Percentiles rank a stretch among this genome's conserved stretches.
phyloP scores from a whole-genome alignment of 306 rosid genomes.

The Erythrophleum fordii region DNA sequence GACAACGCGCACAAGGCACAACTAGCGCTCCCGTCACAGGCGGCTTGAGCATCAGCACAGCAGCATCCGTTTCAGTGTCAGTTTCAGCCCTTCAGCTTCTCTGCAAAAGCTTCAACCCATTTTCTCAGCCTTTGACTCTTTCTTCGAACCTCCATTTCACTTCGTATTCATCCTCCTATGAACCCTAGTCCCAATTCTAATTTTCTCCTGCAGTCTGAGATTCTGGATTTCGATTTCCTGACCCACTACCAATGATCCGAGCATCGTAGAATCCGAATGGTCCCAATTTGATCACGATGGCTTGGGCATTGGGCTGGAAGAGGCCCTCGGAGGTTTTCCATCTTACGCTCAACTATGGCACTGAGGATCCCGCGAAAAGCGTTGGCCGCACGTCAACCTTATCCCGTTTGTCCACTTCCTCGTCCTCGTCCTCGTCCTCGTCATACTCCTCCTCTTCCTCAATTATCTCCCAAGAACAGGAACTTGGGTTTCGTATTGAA shows the following conservation, averaged over 20 bases:
- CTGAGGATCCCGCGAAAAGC: slow-evolving; percentile 68
- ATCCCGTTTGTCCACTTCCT: slow-evolving; percentile 48
- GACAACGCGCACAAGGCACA: not conserved
- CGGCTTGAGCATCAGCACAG: not conserved
- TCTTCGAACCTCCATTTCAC: slow-evolving; percentile 43
- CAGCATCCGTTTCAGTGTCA: too few relatives aligned
- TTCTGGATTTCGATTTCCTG: slow-evolving; percentile 10
- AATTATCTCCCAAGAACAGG: slow-evolving; percentile 64
- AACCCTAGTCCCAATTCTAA: slow-evolving; percentile 26
- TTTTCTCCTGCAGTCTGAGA: not conserved
- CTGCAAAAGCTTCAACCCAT: slow-evolving; percentile 30
- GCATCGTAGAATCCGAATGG: slow-evolving; percentile 25
- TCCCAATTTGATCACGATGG: slow-evolving; percentile 57
- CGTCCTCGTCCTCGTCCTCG: slow-evolving; percentile 30
- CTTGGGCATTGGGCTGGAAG: slow-evolving; percentile 99
- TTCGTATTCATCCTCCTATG: not conserved
- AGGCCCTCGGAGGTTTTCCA: slow-evolving; percentile 90
- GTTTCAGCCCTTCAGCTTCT: not conserved
- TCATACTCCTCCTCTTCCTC: slow-evolving; percentile 46
- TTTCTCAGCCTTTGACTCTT: not conserved
- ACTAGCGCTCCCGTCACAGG: not conserved
- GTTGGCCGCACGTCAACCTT: slow-evolving; percentile 56
- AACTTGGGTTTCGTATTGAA: slow-evolving; percentile 82
- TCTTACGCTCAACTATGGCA: slow-evolving; percentile 80
- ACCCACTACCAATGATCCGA: not conserved